Percentiles rank a stretch among this genome's conserved stretches.
phyloP scores from a whole-genome alignment of 208 protist genomes.

The Vickermania spadyakhi region DNA sequence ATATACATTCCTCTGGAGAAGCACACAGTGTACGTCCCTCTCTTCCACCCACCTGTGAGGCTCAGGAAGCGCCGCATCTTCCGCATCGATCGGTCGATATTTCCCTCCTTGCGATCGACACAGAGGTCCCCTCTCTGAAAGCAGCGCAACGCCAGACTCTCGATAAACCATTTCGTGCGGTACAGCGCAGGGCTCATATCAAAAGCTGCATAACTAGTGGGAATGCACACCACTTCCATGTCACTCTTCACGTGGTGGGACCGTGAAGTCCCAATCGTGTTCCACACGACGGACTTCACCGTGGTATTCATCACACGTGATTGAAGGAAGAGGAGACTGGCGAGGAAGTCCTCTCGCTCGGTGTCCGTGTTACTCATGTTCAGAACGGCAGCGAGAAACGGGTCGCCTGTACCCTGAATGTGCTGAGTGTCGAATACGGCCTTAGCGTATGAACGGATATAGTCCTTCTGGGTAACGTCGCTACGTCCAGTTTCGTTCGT shows the following conservation, averaged over 20 bases:
- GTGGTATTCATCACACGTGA: neutral
- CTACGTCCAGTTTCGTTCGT: neutral
- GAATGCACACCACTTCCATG: constrained; percentile 19
- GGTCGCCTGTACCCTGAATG: neutral
- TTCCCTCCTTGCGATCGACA: constrained; percentile 4
- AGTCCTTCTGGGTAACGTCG: too few relatives aligned
- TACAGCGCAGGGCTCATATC: constrained; percentile 14
- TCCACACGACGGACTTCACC: constrained; percentile 1
- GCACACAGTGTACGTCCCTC: constrained; percentile 19
- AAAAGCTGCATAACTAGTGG: constrained; percentile 12
- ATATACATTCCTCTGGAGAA: constrained; percentile 10
- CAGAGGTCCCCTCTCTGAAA: constrained; percentile 8
- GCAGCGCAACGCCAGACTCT: constrained; percentile 13
- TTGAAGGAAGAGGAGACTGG: neutral
- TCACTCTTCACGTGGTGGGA: neutral
- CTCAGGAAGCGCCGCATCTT: constrained; percentile 15
- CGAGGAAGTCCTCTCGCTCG: neutral
- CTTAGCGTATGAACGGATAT: neutral
- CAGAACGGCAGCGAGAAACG: neutral
- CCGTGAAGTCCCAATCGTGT: neutral
- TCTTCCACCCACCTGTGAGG: constrained; percentile 13
- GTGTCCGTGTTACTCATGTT: neutral
- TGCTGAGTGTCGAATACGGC: neutral
- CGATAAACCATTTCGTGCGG: constrained; percentile 21
- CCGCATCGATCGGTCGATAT: constrained; percentile 8